Conservation (phyloP, 139 green algal genomes). For the Marvania coccoides region DNA sequence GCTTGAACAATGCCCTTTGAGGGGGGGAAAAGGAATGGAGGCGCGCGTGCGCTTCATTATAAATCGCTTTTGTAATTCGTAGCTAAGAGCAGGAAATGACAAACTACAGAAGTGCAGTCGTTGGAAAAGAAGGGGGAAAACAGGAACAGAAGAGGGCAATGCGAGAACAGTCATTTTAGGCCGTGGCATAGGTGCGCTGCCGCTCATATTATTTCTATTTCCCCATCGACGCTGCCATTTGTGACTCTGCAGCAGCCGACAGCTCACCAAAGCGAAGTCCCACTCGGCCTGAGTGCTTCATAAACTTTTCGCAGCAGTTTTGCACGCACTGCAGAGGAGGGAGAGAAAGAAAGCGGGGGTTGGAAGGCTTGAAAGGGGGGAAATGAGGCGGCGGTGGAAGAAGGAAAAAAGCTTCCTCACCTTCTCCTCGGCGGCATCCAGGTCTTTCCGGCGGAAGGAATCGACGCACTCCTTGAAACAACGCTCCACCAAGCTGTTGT, state of each 20-base stretch:
- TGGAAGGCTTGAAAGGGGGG: background rate
- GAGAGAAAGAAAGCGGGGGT: background rate
- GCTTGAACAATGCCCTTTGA: no score
- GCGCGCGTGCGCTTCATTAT: no score
- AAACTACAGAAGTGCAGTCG: no score
- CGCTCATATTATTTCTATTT: conserved; percentile 9
- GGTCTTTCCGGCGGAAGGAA: conserved; percentile 83
- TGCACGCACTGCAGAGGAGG: conserved; percentile 68
- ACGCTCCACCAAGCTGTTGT: conserved; percentile 91
- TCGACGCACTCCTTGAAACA: conserved; percentile 94
- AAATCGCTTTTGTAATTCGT: no score
- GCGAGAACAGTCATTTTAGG: background rate
- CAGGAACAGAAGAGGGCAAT: background rate
- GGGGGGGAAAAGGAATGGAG: no score
- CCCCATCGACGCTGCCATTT: conserved; percentile 43
- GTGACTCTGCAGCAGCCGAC: conserved; percentile 37
- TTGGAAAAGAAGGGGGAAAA: background rate
- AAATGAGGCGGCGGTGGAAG: background rate
- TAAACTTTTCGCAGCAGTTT: conserved; percentile 94
- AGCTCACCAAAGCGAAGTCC: conserved; percentile 84
- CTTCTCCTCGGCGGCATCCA: conserved; percentile 88
- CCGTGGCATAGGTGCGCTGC: background rate
- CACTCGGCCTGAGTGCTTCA: conserved; percentile 81
- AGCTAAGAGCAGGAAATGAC: no score
- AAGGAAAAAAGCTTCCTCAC: conserved; percentile 27